A percentile compares a stretch with the other conserved stretches of the same genome.
Conservation (phyloP, 1,139 yeast genomes). For the Suzukiozyma palmioleophila region DNA sequence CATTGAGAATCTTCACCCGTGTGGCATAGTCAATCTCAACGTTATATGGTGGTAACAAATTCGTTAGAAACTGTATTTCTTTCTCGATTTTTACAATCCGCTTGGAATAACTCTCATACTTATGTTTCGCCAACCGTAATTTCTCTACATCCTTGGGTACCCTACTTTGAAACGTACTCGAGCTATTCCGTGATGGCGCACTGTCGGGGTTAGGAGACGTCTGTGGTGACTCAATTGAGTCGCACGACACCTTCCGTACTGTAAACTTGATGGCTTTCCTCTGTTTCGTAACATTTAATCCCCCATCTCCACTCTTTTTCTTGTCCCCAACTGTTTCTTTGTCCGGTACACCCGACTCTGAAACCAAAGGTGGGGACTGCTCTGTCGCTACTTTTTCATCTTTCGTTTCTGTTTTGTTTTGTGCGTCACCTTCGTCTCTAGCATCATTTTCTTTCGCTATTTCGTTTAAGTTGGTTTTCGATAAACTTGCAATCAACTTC, state of each 20-base stretch:
- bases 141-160: slow-evolving; percentile 8
- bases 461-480: slow-evolving; percentile 13
- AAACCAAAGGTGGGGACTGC: too few relatives aligned
- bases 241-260: slow-evolving; percentile 40
- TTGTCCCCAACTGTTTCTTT: slow-evolving; percentile 9
- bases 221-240: slow-evolving; percentile 18
- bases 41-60: slow-evolving; percentile 43
- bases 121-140: slow-evolving; percentile 22
- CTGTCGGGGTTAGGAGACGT: slow-evolving; percentile 5
- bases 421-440: background rate
- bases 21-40: slow-evolving; percentile 44
- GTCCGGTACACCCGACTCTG: too few relatives aligned
- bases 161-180: slow-evolving; percentile 1
- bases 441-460: slow-evolving; percentile 2
- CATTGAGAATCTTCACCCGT: slow-evolving; percentile 36
- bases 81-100: slow-evolving; percentile 37
- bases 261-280: slow-evolving; percentile 37
- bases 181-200: background rate
- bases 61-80: slow-evolving; percentile 36
- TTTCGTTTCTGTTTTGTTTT: too few relatives aligned
- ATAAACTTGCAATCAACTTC: slow-evolving; percentile 25
- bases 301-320: slow-evolving; percentile 1
- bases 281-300: background rate
- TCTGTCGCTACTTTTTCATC: too few relatives aligned
- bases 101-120: slow-evolving; percentile 32